Base-by-base conservation (phyloP, 495 filamentous ascomycete genomes). In the Lophiotrema nucula region DNA sequence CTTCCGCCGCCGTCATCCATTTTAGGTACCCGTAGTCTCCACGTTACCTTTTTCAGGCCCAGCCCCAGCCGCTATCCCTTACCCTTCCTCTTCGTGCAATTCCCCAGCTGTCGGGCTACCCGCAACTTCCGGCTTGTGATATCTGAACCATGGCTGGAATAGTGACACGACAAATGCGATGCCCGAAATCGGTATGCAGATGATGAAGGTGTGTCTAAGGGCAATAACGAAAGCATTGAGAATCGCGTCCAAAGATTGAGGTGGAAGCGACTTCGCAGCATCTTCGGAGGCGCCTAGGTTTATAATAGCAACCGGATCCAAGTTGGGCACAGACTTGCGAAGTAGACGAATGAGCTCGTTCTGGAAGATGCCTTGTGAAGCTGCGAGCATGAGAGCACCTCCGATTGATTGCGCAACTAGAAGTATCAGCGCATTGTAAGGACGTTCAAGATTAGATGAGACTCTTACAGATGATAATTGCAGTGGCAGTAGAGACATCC, bases 311-410 rank as follows among this genome's bases (percentile, higher is more conserved):
- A 49, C 2, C 6, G 46, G 46, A 49, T 33, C 26, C 23, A 49
- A 2, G 22, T 49, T n/a, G 15, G 46, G 46, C 8, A 18, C 46
- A 27, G 2, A 3, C 6, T 18, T 3, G 2, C 46, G 46, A 3
- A 49, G 23, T 2, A 18, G 10, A 2, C 16, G 23, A 10, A 49
- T 2, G 8, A 49, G 22, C 6, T 31, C 22, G 21, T 49, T 49
- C 46, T 49, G 46, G 16, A 49, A 49, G n/a, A 49, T 52, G 15
- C 13, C 48, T 16, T 41, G 48, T 4, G 31, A 27, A 11, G 31
- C 35, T 10, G 31, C 48, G 3, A 52, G 6, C 13, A 26, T 52
- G 11, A 52, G 12, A 3, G 31, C 28, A 3, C 48, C 48, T 4
- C 48, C 48, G 8, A 39, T 52, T 15, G 48, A 22, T 41, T 52